A percentile compares a stretch with the other conserved stretches of the same genome.
Evolutionary conservation across 108 stramenopile genomes (phyloP).

Genomic region (Discostella stelligeroides): DNA sequence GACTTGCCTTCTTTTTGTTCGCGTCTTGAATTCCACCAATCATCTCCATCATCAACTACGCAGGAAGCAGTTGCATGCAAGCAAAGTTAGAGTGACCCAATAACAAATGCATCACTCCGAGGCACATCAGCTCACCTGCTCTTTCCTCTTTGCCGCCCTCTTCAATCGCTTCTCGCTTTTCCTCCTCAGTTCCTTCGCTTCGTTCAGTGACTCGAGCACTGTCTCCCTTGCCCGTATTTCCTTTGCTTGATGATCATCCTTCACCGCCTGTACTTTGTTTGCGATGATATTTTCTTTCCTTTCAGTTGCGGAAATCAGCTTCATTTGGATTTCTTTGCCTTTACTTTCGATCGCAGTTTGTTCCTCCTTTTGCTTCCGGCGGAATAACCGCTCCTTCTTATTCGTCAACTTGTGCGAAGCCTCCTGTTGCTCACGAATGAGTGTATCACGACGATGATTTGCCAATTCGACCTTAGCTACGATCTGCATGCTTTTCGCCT

Average conservation of each 20-base stretch:
- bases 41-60: conserved; percentile 4
- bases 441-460: conserved; percentile 2
- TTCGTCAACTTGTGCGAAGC: background rate
- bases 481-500: background rate
- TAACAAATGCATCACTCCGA: too few relatives aligned
- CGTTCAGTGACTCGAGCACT: background rate
- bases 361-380: conserved; percentile 8
- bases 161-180: background rate
- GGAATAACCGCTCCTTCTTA: conserved; percentile 5
- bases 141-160: background rate
- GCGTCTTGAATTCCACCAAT: background rate
- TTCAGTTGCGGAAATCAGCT: background rate
- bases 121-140: background rate
- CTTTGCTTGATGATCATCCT: background rate
- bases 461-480: background rate
- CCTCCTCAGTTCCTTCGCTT: background rate
- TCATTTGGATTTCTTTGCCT: conserved; percentile 4
- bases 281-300: conserved; percentile 6
- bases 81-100: background rate
- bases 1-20: conserved; percentile 6
- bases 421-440: conserved; percentile 9
- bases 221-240: background rate
- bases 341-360: background rate
- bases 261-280: conserved; percentile 1
- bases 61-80: background rate